Evolutionary conservation across 2,329 filamentous ascomycete species (phyloP), one percentile per base, ranked within the genome.

Genomic region (Trichoderma simmonsii): DNA sequence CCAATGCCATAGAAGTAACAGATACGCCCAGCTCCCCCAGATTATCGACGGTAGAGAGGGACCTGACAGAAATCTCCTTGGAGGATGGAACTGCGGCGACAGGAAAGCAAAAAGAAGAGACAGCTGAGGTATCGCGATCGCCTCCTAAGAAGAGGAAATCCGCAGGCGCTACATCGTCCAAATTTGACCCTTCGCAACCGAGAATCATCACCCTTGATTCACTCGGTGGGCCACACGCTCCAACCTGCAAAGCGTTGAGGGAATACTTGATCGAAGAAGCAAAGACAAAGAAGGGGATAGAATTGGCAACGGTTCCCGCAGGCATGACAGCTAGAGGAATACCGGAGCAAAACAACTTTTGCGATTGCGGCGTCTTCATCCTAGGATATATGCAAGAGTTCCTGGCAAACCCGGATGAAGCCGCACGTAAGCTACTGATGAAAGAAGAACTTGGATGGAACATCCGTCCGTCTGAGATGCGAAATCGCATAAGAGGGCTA

Each of bases 121-220:
- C 9, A 21, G 14, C 64, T 18, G 48, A 15, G 14, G 28, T 39
- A 51, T 21, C 51, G n/a, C 18, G 1, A 18, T 24, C 70, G 4
- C 62, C 63, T 4, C 71, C 12, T 34, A 72, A 61, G 34, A 68
- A 57, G 56, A 77, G 74, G 64, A 73, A 74, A 51, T 65, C 74
- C 24, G 72, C 75, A n/a, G 67, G 68, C 6, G 73, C 73, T 3
- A 72, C 74, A 4, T 36, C 71, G 15, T 77, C 77, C 28, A 79
- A 75, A 66, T 70, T 74, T 71, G 83, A 88, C 68, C 81, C 84
- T 1, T 83, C 82, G 9, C 85, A 89, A 65, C 90, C 93, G 1
- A 88, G 89, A 43, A 94, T 98, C 73, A 90, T 98, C 74, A 94
- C 93, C 0, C 87, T 98, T 30, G 96, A 99, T 80, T 98, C 96